These are phyloP conservation scores for Thelonectria rubi DNA, from an alignment of 2,329 filamentous ascomycete species.

Conservation along the genomic window DNA sequence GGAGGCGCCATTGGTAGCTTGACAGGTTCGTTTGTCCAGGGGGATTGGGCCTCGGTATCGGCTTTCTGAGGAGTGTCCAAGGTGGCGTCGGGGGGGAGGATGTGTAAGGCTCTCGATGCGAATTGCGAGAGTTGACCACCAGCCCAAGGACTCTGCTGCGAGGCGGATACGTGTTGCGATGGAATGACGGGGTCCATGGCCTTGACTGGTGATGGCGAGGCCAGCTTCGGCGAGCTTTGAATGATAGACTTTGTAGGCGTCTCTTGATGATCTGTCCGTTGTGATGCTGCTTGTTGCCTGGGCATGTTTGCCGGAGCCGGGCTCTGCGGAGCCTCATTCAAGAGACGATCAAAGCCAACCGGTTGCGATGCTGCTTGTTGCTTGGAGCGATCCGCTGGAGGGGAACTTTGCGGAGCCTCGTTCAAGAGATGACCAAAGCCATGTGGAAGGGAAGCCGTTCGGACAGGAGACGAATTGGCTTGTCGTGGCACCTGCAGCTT, in stretches of 20 bases:
- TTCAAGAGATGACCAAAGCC: neutral
- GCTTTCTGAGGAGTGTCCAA: slow-evolving; percentile 10
- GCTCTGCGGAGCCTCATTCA: neutral
- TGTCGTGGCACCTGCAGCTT: slow-evolving; percentile 25
- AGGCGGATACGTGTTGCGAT: slow-evolving; percentile 23
- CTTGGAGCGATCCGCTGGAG: neutral
- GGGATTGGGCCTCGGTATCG: slow-evolving; percentile 29
- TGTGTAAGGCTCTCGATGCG: slow-evolving; percentile 20
- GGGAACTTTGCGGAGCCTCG: neutral
- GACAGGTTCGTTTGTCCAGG: slow-evolving; percentile 29
- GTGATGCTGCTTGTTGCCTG: too few species aligned
- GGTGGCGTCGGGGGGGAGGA: neutral
- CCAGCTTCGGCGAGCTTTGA: neutral
- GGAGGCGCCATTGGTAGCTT: slow-evolving; percentile 2
- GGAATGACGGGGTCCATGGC: neutral
- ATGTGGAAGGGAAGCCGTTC: neutral
- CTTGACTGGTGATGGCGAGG: too few species aligned
- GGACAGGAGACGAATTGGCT: slow-evolving; percentile 8
- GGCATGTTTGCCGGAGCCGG: too few species aligned
- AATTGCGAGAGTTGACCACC: slow-evolving; percentile 34
- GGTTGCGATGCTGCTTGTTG: neutral
- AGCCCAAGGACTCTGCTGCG: slow-evolving; percentile 42
- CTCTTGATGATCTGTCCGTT: neutral
- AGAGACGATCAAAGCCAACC: neutral
- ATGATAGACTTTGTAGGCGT: neutral